Base-by-base conservation (phyloP, 352 stramenopile species). In the Discostella stelligera region DNA sequence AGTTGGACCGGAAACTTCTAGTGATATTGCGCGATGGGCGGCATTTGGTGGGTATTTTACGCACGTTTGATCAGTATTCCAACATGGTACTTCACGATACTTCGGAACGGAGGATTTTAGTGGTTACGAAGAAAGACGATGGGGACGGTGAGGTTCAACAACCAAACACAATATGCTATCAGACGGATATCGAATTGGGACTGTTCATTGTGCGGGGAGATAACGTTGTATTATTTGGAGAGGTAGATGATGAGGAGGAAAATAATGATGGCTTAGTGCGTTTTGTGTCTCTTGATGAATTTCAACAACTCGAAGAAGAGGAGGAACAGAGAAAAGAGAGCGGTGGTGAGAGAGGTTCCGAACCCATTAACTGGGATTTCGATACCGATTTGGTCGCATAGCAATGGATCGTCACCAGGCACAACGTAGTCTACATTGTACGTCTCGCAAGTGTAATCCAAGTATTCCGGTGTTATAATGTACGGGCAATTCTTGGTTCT, bases 381-480 rank as follows among this genome's bases (percentile, higher is more conserved):
- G 87, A 93, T 74, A 77, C 74, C 48, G 87, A 93, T 84, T 76
- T 93, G 46, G 69, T 90, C 16, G 85, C 78, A 37, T 91, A 41
- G 27, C 20, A n/a, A 99, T 44, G 97, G 96, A 83, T 99, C 97
- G 83, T 99, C 96, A 69, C 97, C 97, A 86, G 99, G 97, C 46
- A 99, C 95, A 2, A 99, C 95, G 82, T 97, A 98, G 87, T 99
- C 97, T 59, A 99, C 98, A 39, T 95, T 92, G 83, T 99, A 94
- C 53, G 98, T 97, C 58, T 98, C 88, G 81, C 99, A 97, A 80
- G 99, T 96, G 55, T 94, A 94, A 72, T 98, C 95, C 69, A 99
- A 84, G 77, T 99, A 99, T 68, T 98, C 95, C 48, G 96, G 88
- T 76, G 97, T 98, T 96, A 99, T 99, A 56, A 99, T 97, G 89